Evolutionary conservation across 2,329 filamentous ascomycete species (phyloP).

Genomic region (Nigrograna mackinnonii): DNA sequence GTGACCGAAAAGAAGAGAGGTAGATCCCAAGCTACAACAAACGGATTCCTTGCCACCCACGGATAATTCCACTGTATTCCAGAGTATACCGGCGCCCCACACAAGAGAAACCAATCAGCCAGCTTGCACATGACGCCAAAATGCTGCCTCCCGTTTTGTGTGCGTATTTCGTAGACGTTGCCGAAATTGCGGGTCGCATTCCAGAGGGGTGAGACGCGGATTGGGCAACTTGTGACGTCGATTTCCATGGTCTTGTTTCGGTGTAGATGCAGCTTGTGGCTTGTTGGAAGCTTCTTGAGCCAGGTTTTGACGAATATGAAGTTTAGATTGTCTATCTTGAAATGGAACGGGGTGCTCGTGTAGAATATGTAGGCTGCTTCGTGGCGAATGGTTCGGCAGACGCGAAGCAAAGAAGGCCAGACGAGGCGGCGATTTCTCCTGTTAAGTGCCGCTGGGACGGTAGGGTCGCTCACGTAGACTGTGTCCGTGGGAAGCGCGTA

Average conservation of each 20-base stretch:
- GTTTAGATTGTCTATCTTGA: constrained; percentile 16
- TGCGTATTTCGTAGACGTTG: constrained; percentile 19
- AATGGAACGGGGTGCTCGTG: constrained; percentile 17
- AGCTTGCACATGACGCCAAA: constrained; percentile 22
- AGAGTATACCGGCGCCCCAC: too few species aligned
- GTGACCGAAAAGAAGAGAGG: too few species aligned
- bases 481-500: constrained; percentile 8
- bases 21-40: too few species aligned
- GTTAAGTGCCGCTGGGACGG: not conserved
- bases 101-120: constrained; percentile 18
- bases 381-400: constrained; percentile 27
- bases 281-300: constrained; percentile 14
- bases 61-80: too few species aligned
- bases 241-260: constrained; percentile 19
- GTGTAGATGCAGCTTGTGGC: constrained; percentile 17
- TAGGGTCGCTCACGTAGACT: not conserved
- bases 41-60: too few species aligned
- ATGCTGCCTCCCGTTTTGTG: constrained; percentile 6
- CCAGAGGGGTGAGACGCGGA: constrained; percentile 11
- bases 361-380: constrained; percentile 33
- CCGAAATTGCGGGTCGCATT: constrained; percentile 23
- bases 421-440: not conserved
- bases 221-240: not conserved
- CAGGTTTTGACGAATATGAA: constrained; percentile 17
- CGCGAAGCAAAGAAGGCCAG: constrained; percentile 17